Base-by-base conservation (phyloP, 2,329 filamentous ascomycete genomes). In the Arthrobotrys iridis region DNA sequence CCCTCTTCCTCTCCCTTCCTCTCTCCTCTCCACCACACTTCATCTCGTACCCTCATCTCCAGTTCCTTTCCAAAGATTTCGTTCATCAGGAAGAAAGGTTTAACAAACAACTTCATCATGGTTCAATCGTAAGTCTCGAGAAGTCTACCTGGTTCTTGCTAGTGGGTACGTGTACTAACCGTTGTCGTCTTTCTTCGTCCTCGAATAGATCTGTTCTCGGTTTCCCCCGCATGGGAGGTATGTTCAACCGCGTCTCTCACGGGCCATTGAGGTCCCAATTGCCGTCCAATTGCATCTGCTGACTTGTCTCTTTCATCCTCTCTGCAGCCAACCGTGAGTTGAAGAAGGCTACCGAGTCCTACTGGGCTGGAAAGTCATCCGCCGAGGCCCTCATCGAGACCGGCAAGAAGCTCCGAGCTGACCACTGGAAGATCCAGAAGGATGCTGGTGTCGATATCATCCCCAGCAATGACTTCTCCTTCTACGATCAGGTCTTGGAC, bases 371-470 rank as follows among this genome's bases (percentile, higher is more conserved):
- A 84, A 99, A 98, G 88, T 87, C 97, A 84, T 93, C 92, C 78
- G 92, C 93, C 82, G 89, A 91, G 78, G 93, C 96, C 77, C 92
- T 99, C 80, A 87, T 98, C 80, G 88, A 89, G 77, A 95, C 98
- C 89, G 95, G 91, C 84, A 98, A 98, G 92, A 90, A 93, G 83
- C 92, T 99, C 77, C 92, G 95, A 87, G 88, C 93, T 79, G 93
- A 91, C 82, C 95, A 99, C 89, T 99, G 95, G 95, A 93, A 97
- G 87, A 96, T 99, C 86, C 95, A 99, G 88, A 94, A 99, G 88
- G 90, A 96, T 85, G 95, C 95, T 79, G 95, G 95, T 82, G 93
- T 98, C 84, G 92, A 97, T 83, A 87, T 95, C 86, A 97, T 99
- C 83, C 95, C 95, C 84, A 96, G 92, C 91, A 99, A 99, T 84